Conservation (phyloP, 2,329 filamentous ascomycete genomes). For the Fusarium protoensiforme region DNA sequence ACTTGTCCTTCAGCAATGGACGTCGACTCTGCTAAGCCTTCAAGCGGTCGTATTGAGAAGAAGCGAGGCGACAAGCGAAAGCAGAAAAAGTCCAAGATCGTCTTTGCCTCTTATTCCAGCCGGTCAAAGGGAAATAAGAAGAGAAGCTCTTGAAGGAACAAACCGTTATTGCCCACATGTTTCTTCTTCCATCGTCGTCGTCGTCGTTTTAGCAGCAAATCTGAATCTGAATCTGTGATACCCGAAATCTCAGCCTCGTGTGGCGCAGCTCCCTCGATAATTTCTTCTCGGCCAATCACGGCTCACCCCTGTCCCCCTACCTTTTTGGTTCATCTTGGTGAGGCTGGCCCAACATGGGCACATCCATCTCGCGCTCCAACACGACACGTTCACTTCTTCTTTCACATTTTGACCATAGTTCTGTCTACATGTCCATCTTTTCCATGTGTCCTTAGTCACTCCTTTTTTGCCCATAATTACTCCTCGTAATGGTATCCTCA, state of each 20-base stretch:
- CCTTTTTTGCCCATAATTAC: slow-evolving; percentile 11
- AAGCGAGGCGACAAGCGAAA: slow-evolving; percentile 68
- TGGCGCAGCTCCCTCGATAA: slow-evolving; percentile 30
- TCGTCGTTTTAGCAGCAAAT: slow-evolving; percentile 42
- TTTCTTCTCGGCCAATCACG: slow-evolving; percentile 30
- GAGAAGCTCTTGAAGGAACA: slow-evolving; percentile 22
- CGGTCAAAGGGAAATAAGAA: slow-evolving; percentile 60
- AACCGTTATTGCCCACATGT: slow-evolving; percentile 4
- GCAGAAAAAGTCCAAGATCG: slow-evolving; percentile 66
- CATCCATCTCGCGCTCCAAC: slow-evolving; percentile 30
- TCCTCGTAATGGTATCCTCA: slow-evolving; percentile 40
- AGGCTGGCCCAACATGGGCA: slow-evolving; percentile 34
- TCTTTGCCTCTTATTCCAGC: slow-evolving; percentile 69
- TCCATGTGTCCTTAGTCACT: slow-evolving; percentile 20
- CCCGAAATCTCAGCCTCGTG: slow-evolving; percentile 43
- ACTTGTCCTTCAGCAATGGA: slow-evolving; percentile 62
- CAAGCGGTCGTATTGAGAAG: slow-evolving; percentile 55
- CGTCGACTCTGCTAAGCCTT: slow-evolving; percentile 60
- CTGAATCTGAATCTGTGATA: slow-evolving; percentile 42
- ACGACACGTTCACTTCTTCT: slow-evolving; percentile 42
- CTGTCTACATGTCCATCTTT: slow-evolving; percentile 4
- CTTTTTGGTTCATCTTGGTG: slow-evolving; percentile 37
- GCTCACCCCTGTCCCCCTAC: slow-evolving; percentile 10
- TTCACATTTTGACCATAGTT: slow-evolving; percentile 17
- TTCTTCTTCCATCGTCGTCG: slow-evolving; percentile 1